Base-by-base conservation (phyloP, 176 grass and related monocot species). In the Oryza meyeriana region DNA sequence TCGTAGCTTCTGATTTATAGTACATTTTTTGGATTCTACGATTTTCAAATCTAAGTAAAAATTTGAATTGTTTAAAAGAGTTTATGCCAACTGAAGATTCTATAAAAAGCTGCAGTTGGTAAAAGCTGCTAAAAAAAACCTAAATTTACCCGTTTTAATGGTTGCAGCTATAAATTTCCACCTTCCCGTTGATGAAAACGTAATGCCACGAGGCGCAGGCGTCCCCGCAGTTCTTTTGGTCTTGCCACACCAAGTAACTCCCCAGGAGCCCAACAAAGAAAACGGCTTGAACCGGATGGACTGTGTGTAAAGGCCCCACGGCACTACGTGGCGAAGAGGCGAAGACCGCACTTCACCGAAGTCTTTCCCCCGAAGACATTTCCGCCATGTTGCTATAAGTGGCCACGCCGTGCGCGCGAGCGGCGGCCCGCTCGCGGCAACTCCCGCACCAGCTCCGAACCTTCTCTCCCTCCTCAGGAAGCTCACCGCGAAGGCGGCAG, bases 391-490 rank as follows among this genome's bases (percentile, higher is more conserved):
- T 45, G 41, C 57, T 36, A 70, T 26, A 69, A 87, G 64, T 77
- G 13, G 24, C 22, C 68, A 45, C 35, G 27, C 29, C 33, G 80
- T 7, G 66, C 47, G 52, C n/a, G 58, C 40, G 69, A 74, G 76
- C 76, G 82, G 81, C 81, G 77, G 77, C 58, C 32, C 68, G 6
- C 52, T 20, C 52, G 73, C 82, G 63, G 78, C 73, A 58, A 66
- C 79, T 48, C 45, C 31, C 73, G 47, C 79, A 90, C 67, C 83
- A 67, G 80, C 88, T 72, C 74, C 86, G 90, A 92, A 92, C 78
- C 79, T 92, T 92, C 90, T 85, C 89, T 85, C 22, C 5, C 41
- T 6, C 61, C 2, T 4, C 72, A 87, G 52, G 90, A 92, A 92
- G 68, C 86, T 92, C 86, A 85, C 86, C 75, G 83, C 61, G 75